Evolutionary conservation across 345 rosid species (phyloP).

Genomic region (Gossypium thurberi): DNA sequence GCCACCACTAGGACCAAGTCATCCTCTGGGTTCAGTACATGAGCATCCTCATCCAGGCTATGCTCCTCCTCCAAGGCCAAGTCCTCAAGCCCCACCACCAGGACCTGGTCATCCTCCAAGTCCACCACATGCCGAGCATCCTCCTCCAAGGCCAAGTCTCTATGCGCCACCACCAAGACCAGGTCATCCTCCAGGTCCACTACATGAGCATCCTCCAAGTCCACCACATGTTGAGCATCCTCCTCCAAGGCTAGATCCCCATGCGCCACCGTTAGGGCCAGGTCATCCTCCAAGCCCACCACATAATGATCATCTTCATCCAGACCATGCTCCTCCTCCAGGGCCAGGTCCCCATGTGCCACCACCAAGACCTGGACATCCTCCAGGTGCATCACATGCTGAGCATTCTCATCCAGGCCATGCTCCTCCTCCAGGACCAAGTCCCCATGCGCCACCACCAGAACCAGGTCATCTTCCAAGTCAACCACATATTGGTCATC

Average conservation of each 20-base stretch:
- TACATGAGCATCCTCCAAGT: no score
- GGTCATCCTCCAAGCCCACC: not conserved
- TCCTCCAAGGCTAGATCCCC: constrained; percentile 14
- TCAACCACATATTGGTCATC: no score
- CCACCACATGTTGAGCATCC: not conserved
- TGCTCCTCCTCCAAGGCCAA: not conserved
- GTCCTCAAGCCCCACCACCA: no score
- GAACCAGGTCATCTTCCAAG: constrained; percentile 3
- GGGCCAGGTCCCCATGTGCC: no score
- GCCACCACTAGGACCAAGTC: constrained; percentile 14
- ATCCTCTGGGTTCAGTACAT: not conserved
- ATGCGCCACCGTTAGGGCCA: constrained; percentile 11
- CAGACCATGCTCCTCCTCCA: not conserved
- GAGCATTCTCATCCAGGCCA: no score
- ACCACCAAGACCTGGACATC: not conserved
- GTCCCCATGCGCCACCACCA: constrained; percentile 16
- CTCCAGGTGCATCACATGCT: no score
- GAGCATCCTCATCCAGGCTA: no score
- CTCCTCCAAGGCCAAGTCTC: no score
- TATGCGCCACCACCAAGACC: no score
- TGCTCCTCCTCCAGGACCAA: constrained; percentile 4
- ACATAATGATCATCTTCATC: no score
- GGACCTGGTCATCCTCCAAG: not conserved
- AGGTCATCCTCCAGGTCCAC: no score
- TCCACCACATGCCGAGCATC: no score